Evolutionary conservation across 1,139 yeast species (phyloP), one percentile per base, ranked within the genome.

Genomic region (Blastobotrys aristatus): DNA sequence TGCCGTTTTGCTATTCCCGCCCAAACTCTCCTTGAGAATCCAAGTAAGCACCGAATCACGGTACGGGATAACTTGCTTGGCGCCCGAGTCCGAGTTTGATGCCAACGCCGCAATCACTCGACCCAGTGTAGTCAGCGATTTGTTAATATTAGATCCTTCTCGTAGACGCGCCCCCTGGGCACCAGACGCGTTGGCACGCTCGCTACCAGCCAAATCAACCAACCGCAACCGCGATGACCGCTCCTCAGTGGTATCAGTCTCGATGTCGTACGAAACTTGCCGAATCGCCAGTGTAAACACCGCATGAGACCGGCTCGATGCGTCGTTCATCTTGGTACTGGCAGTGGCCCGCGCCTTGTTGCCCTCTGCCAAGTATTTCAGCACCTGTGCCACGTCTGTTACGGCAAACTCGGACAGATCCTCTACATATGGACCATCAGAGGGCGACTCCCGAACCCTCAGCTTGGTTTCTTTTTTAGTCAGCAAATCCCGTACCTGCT

Each of bases 131-230:
- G 90, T 80, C 48, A 85, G 68, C 0, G 90, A 82, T 60, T 82
- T 81, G 65, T 85, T 86, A 57, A 86, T 85, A 52, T 80, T 77
- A 4, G 80, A 72, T 0, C 95, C 95, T 62, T 86, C 95, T 54
- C 80, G 75, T 47, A 84, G 71, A 44, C 94, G 68, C 11, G 75
- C 76, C 2, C 86, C 88, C 21, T 74, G 76, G 1, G 84, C 75
- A 24, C 85, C 85, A 0, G 87, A 78, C 17, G 81, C 73, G 17
- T 70, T 63, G 6, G 83, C 77, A 50, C 92, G 69, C 60, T 85
- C 95, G 0, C 90, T 82, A 0, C 95, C 95, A 0, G 95, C 95
- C 56, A 85, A 68, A 66, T 85, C 95, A 1, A 85, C 92, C 29
- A 85, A 70, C 51, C 86, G 74, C 35, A 85, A 71, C 52, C 79